phyloP scores from a whole-genome alignment of 2,329 filamentous ascomycete species.

The Coleophoma cylindrospora region DNA sequence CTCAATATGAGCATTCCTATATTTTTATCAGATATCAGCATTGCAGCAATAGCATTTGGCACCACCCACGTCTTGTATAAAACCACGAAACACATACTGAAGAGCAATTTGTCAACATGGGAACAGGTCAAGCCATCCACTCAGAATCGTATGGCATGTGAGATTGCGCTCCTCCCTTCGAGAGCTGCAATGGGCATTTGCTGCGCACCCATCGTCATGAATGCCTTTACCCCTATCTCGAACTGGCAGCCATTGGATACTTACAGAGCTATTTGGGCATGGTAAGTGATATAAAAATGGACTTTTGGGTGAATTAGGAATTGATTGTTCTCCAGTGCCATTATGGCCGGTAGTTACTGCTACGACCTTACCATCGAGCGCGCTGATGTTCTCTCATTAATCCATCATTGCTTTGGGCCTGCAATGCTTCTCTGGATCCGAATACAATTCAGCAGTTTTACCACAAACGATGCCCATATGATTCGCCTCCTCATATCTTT shows the following conservation, averaged over 20 bases:
- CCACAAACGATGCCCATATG: background rate
- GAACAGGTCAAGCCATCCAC: background rate
- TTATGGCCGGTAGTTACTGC: constrained; percentile 1
- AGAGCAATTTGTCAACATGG: background rate
- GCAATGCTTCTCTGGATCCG: constrained; percentile 3
- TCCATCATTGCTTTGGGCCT: constrained; percentile 4
- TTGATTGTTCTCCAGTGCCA: background rate
- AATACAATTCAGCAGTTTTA: background rate
- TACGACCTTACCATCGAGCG: constrained; percentile 3
- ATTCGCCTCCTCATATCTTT: constrained; percentile 1
- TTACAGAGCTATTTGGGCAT: background rate
- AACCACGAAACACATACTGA: background rate
- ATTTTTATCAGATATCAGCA: background rate
- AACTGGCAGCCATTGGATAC: constrained; percentile 3
- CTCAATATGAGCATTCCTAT: background rate
- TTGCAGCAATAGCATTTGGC: background rate
- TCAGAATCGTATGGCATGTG: background rate
- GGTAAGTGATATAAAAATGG: background rate
- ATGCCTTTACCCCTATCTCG: background rate
- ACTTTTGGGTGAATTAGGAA: background rate
- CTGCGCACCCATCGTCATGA: constrained; percentile 2
- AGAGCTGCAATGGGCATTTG: background rate
- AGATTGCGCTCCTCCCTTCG: background rate
- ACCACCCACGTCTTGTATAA: constrained; percentile 1
- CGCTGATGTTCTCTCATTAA: constrained; percentile 2